Percentiles rank a stretch among this genome's conserved stretches.
Evolutionary conservation across 352 stramenopile genomes (phyloP).

Genomic region (Pythium apleroticum): DNA sequence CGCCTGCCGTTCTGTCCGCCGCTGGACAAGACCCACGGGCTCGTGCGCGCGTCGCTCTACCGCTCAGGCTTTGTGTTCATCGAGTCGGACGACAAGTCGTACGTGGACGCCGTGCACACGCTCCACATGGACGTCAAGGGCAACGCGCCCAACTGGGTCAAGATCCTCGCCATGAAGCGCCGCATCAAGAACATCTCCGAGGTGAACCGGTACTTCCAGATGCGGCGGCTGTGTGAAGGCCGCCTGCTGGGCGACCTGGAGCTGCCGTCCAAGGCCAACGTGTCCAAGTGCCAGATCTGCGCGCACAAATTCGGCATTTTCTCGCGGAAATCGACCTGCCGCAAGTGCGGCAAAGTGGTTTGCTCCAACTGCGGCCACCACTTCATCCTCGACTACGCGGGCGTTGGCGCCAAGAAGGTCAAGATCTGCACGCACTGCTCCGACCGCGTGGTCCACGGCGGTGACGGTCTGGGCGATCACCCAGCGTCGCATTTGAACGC

Average conservation of each 20-base stretch:
- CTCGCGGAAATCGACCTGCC: constrained; percentile 60
- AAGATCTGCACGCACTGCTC: constrained; percentile 68
- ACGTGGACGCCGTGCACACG: constrained; percentile 73
- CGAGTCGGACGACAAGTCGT: constrained; percentile 47
- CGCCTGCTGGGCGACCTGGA: constrained; percentile 62
- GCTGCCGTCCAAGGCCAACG: constrained; percentile 47
- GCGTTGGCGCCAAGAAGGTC: constrained; percentile 56
- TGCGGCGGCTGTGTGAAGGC: constrained; percentile 48
- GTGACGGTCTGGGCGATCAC: neutral
- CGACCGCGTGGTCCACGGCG: constrained; percentile 37
- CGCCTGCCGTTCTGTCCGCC: constrained; percentile 67
- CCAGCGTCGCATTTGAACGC: constrained; percentile 16
- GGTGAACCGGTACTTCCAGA: constrained; percentile 69
- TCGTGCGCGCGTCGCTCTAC: constrained; percentile 73
- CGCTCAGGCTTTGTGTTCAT: constrained; percentile 81
- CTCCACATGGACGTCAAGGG: constrained; percentile 83
- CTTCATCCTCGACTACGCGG: constrained; percentile 54
- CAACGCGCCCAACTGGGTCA: constrained; percentile 72
- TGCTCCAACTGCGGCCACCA: constrained; percentile 58
- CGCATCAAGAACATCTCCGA: constrained; percentile 74
- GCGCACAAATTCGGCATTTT: constrained; percentile 59
- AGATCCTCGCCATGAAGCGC: constrained; percentile 74
- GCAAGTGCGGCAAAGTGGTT: constrained; percentile 75
- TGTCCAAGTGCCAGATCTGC: constrained; percentile 53
- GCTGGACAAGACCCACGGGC: constrained; percentile 50